Percentiles rank a stretch among this genome's conserved stretches.
Evolutionary conservation across 352 stramenopile species (phyloP).

Genomic region (Phytophthora europaea): DNA sequence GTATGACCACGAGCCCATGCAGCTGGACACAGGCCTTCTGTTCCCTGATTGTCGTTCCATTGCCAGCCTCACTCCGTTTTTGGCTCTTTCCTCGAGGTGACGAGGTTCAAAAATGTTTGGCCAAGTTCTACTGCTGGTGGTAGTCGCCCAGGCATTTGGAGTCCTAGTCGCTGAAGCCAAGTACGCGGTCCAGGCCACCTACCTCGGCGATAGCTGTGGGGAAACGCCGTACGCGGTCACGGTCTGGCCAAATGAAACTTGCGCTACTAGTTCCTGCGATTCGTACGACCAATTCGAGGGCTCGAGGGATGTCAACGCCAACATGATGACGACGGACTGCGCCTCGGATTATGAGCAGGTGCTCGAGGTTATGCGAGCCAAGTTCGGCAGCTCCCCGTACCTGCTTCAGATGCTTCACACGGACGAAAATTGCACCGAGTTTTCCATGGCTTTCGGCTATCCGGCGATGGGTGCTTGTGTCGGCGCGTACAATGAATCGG

Average conservation of each 20-base stretch:
- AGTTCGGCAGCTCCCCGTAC: slow-evolving; percentile 35
- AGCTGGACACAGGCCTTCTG: not conserved
- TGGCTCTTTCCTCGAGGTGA: not conserved
- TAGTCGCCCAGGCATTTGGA: not conserved
- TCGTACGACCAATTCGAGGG: slow-evolving; percentile 21
- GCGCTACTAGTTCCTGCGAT: slow-evolving; percentile 14
- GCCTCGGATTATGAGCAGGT: slow-evolving; percentile 20
- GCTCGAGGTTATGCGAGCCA: slow-evolving; percentile 27
- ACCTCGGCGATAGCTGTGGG: slow-evolving; percentile 29
- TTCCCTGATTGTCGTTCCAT: not conserved
- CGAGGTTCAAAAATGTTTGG: not conserved
- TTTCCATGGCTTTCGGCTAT: slow-evolving; percentile 28
- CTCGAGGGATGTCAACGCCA: slow-evolving; percentile 24
- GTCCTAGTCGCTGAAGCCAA: slow-evolving; percentile 6
- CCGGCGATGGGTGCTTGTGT: slow-evolving; percentile 31
- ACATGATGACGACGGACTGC: slow-evolving; percentile 40
- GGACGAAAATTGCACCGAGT: slow-evolving; percentile 35
- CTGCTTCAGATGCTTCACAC: slow-evolving; percentile 28
- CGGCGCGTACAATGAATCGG: slow-evolving; percentile 35
- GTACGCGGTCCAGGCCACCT: slow-evolving; percentile 27
- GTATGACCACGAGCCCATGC: not conserved
- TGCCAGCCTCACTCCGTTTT: slow-evolving; percentile 13
- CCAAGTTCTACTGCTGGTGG: not conserved
- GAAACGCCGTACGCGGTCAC: slow-evolving; percentile 29
- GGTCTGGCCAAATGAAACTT: slow-evolving; percentile 24